phyloP scores from a whole-genome alignment of 2,329 filamentous ascomycete species.

The Penicillium sp. region DNA sequence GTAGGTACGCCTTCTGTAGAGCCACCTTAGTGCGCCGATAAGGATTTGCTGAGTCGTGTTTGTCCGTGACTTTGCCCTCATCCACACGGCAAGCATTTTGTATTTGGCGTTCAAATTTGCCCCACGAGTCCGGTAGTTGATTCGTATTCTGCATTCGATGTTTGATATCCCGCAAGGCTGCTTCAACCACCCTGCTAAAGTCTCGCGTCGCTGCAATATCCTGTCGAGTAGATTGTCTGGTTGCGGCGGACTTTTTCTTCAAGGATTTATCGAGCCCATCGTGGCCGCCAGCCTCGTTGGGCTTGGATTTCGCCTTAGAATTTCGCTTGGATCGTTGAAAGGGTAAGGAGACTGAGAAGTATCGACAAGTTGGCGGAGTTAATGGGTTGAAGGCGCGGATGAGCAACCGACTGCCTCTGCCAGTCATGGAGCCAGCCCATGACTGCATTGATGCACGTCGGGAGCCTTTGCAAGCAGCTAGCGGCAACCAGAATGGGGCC shows the following conservation, averaged over 20 bases:
- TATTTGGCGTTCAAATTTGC: slow-evolving; percentile 27
- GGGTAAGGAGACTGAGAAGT: slow-evolving; percentile 28
- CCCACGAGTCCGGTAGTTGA: slow-evolving; percentile 21
- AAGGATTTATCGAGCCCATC: background rate
- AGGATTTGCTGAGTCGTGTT: slow-evolving; percentile 15
- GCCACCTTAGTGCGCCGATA: slow-evolving; percentile 25
- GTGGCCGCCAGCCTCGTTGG: slow-evolving; percentile 6
- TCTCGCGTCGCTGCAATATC: slow-evolving; percentile 17
- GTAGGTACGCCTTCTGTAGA: slow-evolving; percentile 56
- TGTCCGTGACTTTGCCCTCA: slow-evolving; percentile 10
- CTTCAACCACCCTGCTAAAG: slow-evolving; percentile 25
- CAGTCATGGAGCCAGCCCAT: slow-evolving; percentile 32
- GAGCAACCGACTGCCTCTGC: slow-evolving; percentile 35
- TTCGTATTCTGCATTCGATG: slow-evolving; percentile 12
- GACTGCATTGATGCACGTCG: slow-evolving; percentile 34
- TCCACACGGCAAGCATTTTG: slow-evolving; percentile 27
- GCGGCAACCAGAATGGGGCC: background rate
- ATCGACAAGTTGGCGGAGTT: slow-evolving; percentile 22
- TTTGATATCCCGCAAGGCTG: slow-evolving; percentile 23
- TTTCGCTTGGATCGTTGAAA: slow-evolving; percentile 21
- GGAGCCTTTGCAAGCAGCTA: background rate
- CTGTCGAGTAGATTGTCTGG: slow-evolving; percentile 5
- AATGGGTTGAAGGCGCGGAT: slow-evolving; percentile 36
- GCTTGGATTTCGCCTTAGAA: slow-evolving; percentile 1
- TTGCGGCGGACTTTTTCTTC: background rate